A percentile compares a stretch with the other conserved stretches of the same genome.
These are phyloP conservation scores for Lycium barbarum DNA, from an alignment of 257 asterid species.

Conservation along the genomic window DNA sequence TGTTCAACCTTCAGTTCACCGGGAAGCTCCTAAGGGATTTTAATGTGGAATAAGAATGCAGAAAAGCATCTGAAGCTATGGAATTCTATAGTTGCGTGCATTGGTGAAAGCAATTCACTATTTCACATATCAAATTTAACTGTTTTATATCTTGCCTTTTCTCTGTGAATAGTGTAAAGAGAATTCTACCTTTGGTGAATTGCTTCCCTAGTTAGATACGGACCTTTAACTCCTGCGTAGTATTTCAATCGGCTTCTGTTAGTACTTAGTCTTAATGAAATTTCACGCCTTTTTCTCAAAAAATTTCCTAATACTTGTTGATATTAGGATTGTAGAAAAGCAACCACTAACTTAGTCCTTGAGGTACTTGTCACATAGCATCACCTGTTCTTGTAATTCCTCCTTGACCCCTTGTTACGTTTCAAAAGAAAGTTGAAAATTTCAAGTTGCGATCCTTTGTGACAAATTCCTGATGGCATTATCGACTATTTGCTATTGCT, in stretches of 20 bases:
- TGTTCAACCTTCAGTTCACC: background rate
- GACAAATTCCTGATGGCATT: background rate
- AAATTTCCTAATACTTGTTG: background rate
- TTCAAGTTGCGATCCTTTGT: background rate
- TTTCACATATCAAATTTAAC: background rate
- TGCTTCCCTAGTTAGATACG: background rate
- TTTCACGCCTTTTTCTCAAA: background rate
- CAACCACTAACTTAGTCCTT: background rate
- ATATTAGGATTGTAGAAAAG: background rate
- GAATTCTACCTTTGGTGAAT: background rate
- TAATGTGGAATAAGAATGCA: background rate
- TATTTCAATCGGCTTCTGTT: background rate
- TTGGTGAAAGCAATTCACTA: background rate
- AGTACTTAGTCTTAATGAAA: background rate
- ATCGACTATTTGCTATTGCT: background rate
- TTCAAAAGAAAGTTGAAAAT: background rate
- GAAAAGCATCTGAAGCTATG: background rate
- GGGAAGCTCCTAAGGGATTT: background rate
- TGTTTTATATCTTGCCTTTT: background rate
- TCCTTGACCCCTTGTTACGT: background rate
- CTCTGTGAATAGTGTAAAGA: background rate
- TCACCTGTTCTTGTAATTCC: background rate
- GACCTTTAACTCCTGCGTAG: background rate
- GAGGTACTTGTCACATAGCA: background rate
- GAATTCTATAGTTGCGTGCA: background rate